Conservation (phyloP, 2,329 filamentous ascomycete species). For the Delphinella strobiligena region DNA sequence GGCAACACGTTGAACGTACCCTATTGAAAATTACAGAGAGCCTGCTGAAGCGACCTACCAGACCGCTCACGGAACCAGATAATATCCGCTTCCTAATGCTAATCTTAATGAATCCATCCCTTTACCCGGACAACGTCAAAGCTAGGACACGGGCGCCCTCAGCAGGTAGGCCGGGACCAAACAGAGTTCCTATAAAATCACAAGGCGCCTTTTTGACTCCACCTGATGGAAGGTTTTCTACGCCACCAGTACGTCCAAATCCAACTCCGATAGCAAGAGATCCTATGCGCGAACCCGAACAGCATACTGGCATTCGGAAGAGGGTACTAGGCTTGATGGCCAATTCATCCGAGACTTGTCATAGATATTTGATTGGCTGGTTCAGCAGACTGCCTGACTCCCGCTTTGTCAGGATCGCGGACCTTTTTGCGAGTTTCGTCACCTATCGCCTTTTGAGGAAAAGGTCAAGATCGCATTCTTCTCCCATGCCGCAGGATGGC, state of each 20-base stretch:
- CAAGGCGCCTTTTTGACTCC: conserved; percentile 2
- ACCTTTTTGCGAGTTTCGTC: conserved; percentile 66
- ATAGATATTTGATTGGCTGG: conserved; percentile 68
- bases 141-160: conserved; percentile 3
- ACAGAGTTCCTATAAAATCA: conserved; percentile 1
- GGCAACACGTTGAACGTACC: conserved; percentile 55
- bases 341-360: conserved; percentile 62
- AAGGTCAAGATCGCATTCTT: conserved; percentile 52
- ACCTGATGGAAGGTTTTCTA: conserved; percentile 6
- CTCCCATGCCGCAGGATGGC: conserved; percentile 48
- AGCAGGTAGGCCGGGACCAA: not conserved
- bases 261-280: conserved; percentile 17
- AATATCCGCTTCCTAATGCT: conserved; percentile 70
- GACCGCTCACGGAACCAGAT: conserved; percentile 53
- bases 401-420: conserved; percentile 62
- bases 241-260: conserved; percentile 11
- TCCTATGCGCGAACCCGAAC: conserved; percentile 35
- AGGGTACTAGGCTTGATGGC: conserved; percentile 69
- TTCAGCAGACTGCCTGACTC: conserved; percentile 56
- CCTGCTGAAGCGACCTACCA: conserved; percentile 66
- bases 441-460: conserved; percentile 67
- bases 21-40: conserved; percentile 69
- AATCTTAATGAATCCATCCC: conserved; percentile 63
- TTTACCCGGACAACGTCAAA: conserved; percentile 45
- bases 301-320: conserved; percentile 77